Percentiles rank a stretch among this genome's conserved stretches.
phyloP scores from a whole-genome alignment of 1,284 basidiomycete species.

The Testicularia cyperi region DNA sequence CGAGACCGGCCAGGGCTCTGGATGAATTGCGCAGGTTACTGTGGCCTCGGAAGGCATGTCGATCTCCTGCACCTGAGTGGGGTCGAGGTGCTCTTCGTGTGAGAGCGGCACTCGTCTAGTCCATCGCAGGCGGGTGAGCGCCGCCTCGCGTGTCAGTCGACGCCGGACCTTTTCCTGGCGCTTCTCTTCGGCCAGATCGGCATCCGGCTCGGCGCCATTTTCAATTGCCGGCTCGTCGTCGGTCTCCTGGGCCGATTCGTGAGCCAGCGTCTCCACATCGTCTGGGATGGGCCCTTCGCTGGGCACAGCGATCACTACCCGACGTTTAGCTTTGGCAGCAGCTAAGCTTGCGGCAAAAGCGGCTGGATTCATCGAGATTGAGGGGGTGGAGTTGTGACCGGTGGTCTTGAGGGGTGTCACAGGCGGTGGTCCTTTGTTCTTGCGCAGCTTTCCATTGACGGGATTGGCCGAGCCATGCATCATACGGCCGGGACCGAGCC shows the following conservation, averaged over 20 bases:
- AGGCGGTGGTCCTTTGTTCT: conserved; percentile 17
- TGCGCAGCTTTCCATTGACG: conserved; percentile 10
- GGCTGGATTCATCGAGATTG: conserved; percentile 46
- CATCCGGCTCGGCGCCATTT: too few relatives aligned
- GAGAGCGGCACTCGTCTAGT: conserved; percentile 8
- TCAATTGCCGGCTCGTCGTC: conserved; percentile 1
- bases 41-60: conserved; percentile 12
- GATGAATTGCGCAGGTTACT: conserved; percentile 22
- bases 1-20: conserved; percentile 30
- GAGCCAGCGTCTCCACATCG: conserved; percentile 14
- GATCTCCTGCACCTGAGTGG: conserved; percentile 1
- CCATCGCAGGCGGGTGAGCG: conserved; percentile 22
- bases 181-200: background rate
- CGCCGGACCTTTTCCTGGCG: background rate
- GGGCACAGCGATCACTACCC: conserved; percentile 30
- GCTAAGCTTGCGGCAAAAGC: conserved; percentile 39
- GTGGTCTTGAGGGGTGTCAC: conserved; percentile 46
- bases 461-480: too few relatives aligned
- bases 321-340: conserved; percentile 28
- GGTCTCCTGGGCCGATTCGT: background rate
- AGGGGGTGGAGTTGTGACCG: conserved; percentile 53
- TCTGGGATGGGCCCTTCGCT: conserved; percentile 17
- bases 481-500: too few relatives aligned
- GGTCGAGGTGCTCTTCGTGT: conserved; percentile 7
- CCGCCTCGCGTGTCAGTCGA: conserved; percentile 3